These are phyloP conservation scores for Nitzschia sp. DNA, from an alignment of 108 stramenopile species.

Conservation along the genomic window DNA sequence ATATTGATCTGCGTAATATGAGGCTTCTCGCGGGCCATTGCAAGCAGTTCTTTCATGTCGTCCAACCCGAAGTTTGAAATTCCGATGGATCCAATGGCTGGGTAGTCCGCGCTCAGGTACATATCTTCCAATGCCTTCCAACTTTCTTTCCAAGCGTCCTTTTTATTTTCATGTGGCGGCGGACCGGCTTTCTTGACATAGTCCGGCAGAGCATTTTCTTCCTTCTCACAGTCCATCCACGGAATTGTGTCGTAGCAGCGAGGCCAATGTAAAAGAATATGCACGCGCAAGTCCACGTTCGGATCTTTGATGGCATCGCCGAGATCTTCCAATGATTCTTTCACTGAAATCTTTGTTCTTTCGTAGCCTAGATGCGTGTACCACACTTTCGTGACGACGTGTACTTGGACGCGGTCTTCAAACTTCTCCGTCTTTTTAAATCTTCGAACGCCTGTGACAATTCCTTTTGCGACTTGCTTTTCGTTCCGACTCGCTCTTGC, in stretches of 20 bases:
- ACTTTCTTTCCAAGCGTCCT: constrained; percentile 64
- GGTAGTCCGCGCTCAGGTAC: constrained; percentile 30
- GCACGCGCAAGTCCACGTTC: constrained; percentile 49
- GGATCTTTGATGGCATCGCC: constrained; percentile 39
- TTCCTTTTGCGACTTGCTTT: constrained; percentile 59
- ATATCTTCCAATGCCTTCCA: constrained; percentile 82
- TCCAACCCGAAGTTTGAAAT: constrained; percentile 72
- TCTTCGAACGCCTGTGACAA: constrained; percentile 35
- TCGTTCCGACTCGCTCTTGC: constrained; percentile 74
- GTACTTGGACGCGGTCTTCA: constrained; percentile 37
- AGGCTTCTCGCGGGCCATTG: constrained; percentile 42
- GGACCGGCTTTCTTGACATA: constrained; percentile 68
- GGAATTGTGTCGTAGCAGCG: constrained; percentile 62
- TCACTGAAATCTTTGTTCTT: constrained; percentile 70
- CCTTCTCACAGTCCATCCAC: constrained; percentile 83
- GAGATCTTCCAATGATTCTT: constrained; percentile 51
- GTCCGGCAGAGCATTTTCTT: constrained; percentile 60
- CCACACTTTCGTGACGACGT: constrained; percentile 89
- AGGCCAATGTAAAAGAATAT: constrained; percentile 82
- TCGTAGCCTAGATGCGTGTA: constrained; percentile 90
- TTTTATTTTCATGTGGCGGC: constrained; percentile 63
- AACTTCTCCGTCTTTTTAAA: constrained; percentile 25
- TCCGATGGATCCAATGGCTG: constrained; percentile 64
- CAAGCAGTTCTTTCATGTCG: constrained; percentile 52
- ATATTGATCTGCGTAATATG: constrained; percentile 66